phyloP scores from a whole-genome alignment of 2,329 filamentous ascomycete genomes.

The Xylariaceae sp. region DNA sequence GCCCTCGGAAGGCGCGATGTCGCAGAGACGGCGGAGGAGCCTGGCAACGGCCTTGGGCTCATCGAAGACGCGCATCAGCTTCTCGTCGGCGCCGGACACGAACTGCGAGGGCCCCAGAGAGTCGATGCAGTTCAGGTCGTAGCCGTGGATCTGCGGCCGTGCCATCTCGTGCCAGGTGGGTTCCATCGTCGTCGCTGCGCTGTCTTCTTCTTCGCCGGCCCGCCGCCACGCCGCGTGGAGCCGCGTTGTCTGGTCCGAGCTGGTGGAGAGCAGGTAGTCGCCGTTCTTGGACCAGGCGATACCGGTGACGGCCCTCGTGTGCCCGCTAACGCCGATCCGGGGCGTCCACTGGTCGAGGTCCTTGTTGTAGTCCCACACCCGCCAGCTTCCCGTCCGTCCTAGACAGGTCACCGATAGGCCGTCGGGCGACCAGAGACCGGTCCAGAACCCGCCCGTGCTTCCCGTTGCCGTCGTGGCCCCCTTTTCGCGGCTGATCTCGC shows the following conservation, averaged over 20 bases:
- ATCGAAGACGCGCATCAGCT: slow-evolving; percentile 92
- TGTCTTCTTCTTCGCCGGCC: slow-evolving; percentile 36
- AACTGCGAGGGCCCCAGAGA: slow-evolving; percentile 69
- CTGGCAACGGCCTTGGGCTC: slow-evolving; percentile 78
- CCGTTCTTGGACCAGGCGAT: slow-evolving; percentile 80
- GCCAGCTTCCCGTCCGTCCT: slow-evolving; percentile 89
- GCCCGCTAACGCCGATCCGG: slow-evolving; percentile 72
- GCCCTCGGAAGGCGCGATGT: slow-evolving; percentile 40
- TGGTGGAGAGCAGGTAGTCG: slow-evolving; percentile 80
- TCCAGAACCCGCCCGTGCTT: slow-evolving; percentile 95
- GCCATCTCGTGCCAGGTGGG: slow-evolving; percentile 99
- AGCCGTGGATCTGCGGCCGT: slow-evolving; percentile 93
- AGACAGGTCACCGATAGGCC: slow-evolving; percentile 73
- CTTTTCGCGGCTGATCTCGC: slow-evolving; percentile 91
- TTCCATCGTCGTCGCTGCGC: too few relatives aligned
- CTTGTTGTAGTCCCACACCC: slow-evolving; percentile 67
- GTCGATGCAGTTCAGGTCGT: slow-evolving; percentile 93
- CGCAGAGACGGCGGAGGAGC: slow-evolving; percentile 64
- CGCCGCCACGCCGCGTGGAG: slow-evolving; percentile 73
- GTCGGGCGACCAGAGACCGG: slow-evolving; percentile 81
- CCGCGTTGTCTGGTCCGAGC: slow-evolving; percentile 87
- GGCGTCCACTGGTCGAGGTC: slow-evolving; percentile 68
- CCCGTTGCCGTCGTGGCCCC: slow-evolving; percentile 95
- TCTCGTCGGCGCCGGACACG: slow-evolving; percentile 93
- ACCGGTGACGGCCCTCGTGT: slow-evolving; percentile 74